phyloP scores from a whole-genome alignment of 2,329 filamentous ascomycete species.

The Alternaria angustiovoidea region DNA sequence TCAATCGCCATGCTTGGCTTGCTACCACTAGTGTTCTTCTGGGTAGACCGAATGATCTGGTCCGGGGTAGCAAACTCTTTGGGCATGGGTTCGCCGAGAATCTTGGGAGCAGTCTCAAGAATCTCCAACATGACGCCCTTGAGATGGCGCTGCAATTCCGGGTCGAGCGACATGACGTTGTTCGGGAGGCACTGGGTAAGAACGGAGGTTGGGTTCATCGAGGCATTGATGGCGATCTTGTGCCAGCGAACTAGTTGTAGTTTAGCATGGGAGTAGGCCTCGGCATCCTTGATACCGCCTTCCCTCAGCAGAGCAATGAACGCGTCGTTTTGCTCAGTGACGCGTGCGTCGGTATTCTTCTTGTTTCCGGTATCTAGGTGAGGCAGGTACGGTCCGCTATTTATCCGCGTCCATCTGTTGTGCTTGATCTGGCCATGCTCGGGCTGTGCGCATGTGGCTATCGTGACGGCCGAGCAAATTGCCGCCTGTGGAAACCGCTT shows the following conservation, averaged over 20 bases:
- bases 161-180: slow-evolving; percentile 69
- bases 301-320: slow-evolving; percentile 65
- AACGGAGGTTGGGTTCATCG: slow-evolving; percentile 77
- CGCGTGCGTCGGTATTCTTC: slow-evolving; percentile 39
- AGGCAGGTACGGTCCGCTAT: slow-evolving; percentile 71
- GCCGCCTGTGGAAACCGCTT: slow-evolving; percentile 67
- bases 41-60: slow-evolving; percentile 68
- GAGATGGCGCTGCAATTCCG: slow-evolving; percentile 69
- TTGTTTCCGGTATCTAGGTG: slow-evolving; percentile 49
- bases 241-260: slow-evolving; percentile 78
- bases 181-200: slow-evolving; percentile 71
- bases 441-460: slow-evolving; percentile 73
- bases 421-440: slow-evolving; percentile 70
- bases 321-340: slow-evolving; percentile 55
- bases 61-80: slow-evolving; percentile 68
- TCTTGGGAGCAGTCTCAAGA: slow-evolving; percentile 67
- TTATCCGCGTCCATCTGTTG: slow-evolving; percentile 77
- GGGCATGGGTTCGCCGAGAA: slow-evolving; percentile 69
- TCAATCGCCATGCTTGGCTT: slow-evolving; percentile 72
- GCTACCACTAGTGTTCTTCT: slow-evolving; percentile 68
- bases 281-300: slow-evolving; percentile 72
- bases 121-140: slow-evolving; percentile 75
- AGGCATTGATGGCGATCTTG: slow-evolving; percentile 78
- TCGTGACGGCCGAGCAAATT: slow-evolving; percentile 73
- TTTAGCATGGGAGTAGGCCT: slow-evolving; percentile 69